Conservation (phyloP, 768 basidiomycete species). For the Hygrocybe coccinea region DNA sequence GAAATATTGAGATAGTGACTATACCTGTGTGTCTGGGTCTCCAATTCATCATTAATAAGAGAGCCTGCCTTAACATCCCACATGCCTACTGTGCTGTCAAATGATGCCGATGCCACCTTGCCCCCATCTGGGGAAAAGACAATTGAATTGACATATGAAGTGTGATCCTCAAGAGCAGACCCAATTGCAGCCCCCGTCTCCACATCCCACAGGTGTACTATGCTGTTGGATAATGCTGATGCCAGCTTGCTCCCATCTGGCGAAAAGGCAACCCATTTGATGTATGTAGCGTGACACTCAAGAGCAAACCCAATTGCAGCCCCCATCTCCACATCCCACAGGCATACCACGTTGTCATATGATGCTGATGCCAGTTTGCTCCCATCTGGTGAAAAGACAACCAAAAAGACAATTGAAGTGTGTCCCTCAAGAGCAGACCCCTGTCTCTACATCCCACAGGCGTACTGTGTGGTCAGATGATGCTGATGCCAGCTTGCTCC, state of each 20-base stretch:
- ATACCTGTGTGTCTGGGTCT: too few species aligned
- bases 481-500: neutral
- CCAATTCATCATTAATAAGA: too few species aligned
- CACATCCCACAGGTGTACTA: too few species aligned
- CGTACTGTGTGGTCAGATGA: neutral
- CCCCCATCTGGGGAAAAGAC: too few species aligned
- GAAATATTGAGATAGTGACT: too few species aligned
- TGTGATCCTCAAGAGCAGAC: too few species aligned
- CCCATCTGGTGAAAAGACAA: slow-evolving; percentile 17
- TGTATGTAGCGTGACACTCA: slow-evolving; percentile 7
- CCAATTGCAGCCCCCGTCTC: too few species aligned
- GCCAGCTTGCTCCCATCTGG: slow-evolving; percentile 10
- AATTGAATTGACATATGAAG: too few species aligned
- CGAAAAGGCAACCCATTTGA: slow-evolving; percentile 14
- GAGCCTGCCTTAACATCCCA: slow-evolving; percentile 6
- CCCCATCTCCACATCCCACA: slow-evolving; percentile 10
- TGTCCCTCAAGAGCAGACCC: slow-evolving; percentile 6
- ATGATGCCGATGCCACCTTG: too few species aligned
- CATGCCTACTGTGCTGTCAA: slow-evolving; percentile 2
- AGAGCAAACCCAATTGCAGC: neutral
- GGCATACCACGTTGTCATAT: slow-evolving; percentile 11
- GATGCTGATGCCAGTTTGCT: slow-evolving; percentile 9
- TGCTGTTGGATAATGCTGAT: neutral
- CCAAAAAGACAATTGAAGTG: slow-evolving; percentile 5
- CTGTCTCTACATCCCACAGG: slow-evolving; percentile 6